These are phyloP conservation scores for Perkinsus chesapeaki DNA, from an alignment of 169 alveolate species.

Conservation along the genomic window DNA sequence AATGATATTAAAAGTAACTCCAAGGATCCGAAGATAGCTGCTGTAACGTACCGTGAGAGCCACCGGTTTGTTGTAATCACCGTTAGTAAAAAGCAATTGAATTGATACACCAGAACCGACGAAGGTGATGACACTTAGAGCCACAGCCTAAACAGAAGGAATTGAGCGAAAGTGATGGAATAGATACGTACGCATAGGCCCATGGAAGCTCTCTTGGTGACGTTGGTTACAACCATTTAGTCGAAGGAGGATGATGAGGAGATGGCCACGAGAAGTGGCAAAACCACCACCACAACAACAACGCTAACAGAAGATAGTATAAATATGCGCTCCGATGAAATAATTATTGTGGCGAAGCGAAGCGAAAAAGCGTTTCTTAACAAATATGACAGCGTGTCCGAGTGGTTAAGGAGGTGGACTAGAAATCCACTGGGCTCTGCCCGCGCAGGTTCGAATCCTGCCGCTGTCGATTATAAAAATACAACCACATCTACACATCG, in stretches of 20 bases:
- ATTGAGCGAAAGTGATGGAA: too few species aligned
- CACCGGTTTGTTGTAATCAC: neutral
- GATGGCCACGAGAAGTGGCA: neutral
- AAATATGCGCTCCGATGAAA: too few species aligned
- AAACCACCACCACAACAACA: neutral
- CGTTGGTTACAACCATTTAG: too few species aligned
- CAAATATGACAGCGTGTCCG: conserved; percentile 79
- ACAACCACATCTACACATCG: neutral
- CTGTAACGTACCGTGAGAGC: neutral
- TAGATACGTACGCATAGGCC: too few species aligned
- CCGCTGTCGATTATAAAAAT: conserved; percentile 63
- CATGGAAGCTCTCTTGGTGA: too few species aligned
- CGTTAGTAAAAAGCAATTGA: neutral
- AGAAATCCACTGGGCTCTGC: conserved; percentile 82
- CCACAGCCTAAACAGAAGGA: neutral
- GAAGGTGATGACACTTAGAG: neutral
- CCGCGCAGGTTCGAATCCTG: conserved; percentile 94
- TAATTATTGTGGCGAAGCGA: too few species aligned
- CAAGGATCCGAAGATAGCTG: neutral
- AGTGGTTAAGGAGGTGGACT: conserved; percentile 76
- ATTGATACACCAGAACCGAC: neutral
- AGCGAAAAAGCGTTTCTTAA: too few species aligned
- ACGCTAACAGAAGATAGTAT: too few species aligned
- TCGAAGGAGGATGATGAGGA: conserved; percentile 19
- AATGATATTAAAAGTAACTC: neutral